Conservation (phyloP, 768 basidiomycete species). For the Suillus bovinus region DNA sequence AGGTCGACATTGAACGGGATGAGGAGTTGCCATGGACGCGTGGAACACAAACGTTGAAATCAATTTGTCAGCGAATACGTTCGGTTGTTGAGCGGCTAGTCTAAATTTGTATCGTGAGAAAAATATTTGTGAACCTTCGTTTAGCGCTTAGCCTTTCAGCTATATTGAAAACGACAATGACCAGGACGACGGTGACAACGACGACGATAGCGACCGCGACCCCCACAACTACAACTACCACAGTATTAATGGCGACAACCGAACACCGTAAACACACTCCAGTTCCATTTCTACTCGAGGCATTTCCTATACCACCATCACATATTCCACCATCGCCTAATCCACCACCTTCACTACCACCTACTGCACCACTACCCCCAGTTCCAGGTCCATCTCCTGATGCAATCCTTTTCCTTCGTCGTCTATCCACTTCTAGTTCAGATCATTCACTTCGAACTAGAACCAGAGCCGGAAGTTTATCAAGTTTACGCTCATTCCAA, state of each 20-base stretch:
- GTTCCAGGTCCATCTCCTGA: slow-evolving; percentile 59
- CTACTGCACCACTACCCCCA: slow-evolving; percentile 60
- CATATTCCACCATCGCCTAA: slow-evolving; percentile 34
- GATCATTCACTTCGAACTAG: background rate
- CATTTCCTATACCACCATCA: slow-evolving; percentile 38
- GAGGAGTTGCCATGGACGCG: no score
- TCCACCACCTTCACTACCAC: slow-evolving; percentile 61
- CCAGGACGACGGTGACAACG: background rate
- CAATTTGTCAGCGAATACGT: no score
- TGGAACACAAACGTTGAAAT: no score
- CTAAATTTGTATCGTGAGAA: background rate
- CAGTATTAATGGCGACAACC: background rate
- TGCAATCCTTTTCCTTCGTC: background rate
- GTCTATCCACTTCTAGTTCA: background rate
- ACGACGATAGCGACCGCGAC: background rate
- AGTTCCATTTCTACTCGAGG: slow-evolving; percentile 37
- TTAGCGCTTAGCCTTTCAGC: background rate
- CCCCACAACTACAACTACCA: background rate
- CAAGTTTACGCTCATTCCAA: background rate
- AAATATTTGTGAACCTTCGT: background rate
- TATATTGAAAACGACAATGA: background rate
- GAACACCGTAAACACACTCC: slow-evolving; percentile 29
- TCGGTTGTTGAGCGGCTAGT: background rate
- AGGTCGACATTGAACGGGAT: no score
- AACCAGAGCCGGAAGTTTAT: background rate